Evolutionary conservation across 2,329 filamentous ascomycete species (phyloP).

Genomic region (Daldinia eschscholtzii): DNA sequence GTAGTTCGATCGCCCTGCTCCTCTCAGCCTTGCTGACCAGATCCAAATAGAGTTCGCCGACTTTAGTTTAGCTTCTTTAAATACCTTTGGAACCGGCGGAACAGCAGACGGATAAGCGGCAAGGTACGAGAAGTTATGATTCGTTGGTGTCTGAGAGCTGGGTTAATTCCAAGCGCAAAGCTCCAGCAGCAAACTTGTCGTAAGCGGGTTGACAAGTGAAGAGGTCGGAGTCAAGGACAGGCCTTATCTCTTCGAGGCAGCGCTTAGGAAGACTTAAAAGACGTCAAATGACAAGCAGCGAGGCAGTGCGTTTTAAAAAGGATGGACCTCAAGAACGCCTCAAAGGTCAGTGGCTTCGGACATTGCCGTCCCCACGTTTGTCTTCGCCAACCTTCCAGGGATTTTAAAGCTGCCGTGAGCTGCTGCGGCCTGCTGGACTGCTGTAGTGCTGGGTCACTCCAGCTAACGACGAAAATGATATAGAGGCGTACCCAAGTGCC

Average conservation of each 20-base stretch:
- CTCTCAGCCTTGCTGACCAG: slow-evolving; percentile 43
- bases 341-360: slow-evolving; percentile 40
- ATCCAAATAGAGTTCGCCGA: slow-evolving; percentile 19
- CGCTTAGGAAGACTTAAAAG: slow-evolving; percentile 23
- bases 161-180: slow-evolving; percentile 25
- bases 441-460: slow-evolving; percentile 29
- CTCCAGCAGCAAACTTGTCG: slow-evolving; percentile 14
- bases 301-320: slow-evolving; percentile 41
- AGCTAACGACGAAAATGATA: slow-evolving; percentile 37
- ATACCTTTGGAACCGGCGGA: slow-evolving; percentile 13
- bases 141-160: slow-evolving; percentile 21
- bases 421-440: slow-evolving; percentile 4
- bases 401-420: slow-evolving; percentile 12
- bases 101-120: slow-evolving; percentile 14
- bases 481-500: slow-evolving; percentile 5
- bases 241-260: slow-evolving; percentile 10
- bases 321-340: slow-evolving; percentile 32
- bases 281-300: slow-evolving; percentile 39
- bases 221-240: background rate
- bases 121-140: slow-evolving; percentile 13
- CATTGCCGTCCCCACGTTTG: slow-evolving; percentile 30
- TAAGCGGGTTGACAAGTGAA: slow-evolving; percentile 5
- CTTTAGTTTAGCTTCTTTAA: slow-evolving; percentile 31
- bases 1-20: slow-evolving; percentile 31
- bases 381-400: slow-evolving; percentile 10